Percentiles rank a stretch among this genome's conserved stretches.
Conservation (phyloP, 73 alveolate genomes). For the Paramecium sonneborni region DNA sequence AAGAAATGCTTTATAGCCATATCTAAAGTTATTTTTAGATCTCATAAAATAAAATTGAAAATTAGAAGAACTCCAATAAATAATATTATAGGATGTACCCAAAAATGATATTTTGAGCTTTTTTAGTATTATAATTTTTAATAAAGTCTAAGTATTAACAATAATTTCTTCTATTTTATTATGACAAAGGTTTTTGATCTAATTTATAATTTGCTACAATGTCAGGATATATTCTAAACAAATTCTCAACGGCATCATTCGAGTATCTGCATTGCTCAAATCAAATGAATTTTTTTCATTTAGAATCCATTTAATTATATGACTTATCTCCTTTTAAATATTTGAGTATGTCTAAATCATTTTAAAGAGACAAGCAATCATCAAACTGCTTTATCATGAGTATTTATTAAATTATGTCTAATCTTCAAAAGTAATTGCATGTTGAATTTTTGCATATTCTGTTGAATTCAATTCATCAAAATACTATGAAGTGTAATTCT, state of each 20-base stretch:
- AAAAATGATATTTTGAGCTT: neutral
- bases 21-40: neutral
- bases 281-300: neutral
- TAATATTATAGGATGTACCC: neutral
- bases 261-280: neutral
- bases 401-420: neutral
- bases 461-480: slow-evolving; percentile 4
- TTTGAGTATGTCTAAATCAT: neutral
- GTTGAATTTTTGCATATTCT: slow-evolving; percentile 7
- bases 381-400: neutral
- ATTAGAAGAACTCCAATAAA: neutral
- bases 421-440: slow-evolving; percentile 18
- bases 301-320: neutral
- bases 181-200: neutral
- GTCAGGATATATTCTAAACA: neutral
- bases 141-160: neutral
- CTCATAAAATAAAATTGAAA: neutral
- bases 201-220: neutral
- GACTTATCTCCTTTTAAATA: neutral
- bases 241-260: neutral
- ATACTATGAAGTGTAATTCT: neutral
- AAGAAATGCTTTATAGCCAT: neutral
- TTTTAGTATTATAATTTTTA: neutral
- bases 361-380: slow-evolving; percentile 20
- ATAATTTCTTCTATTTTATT: neutral